These are phyloP conservation scores for Wickerhamomyces sp. DNA, from an alignment of 1,139 yeast genomes.

Conservation along the genomic window DNA sequence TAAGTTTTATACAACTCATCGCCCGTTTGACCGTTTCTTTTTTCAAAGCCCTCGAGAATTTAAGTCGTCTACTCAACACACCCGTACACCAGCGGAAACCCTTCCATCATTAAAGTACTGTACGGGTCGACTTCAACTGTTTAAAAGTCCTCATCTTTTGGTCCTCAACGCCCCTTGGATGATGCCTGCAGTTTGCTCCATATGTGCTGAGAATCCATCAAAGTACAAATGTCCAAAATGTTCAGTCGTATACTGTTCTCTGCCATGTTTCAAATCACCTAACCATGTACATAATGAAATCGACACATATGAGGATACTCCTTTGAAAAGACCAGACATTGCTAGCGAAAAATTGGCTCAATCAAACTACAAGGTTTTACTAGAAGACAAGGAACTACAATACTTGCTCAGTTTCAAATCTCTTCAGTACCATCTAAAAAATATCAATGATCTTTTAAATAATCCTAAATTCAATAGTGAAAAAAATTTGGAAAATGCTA, in stretches of 20 bases:
- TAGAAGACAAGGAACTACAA: constrained; percentile 34
- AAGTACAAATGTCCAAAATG: constrained; percentile 68
- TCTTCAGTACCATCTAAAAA: constrained; percentile 40
- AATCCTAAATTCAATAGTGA: constrained; percentile 38
- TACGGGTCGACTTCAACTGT: no score
- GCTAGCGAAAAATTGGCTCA: constrained; percentile 14
- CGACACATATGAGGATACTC: neutral
- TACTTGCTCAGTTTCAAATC: constrained; percentile 40
- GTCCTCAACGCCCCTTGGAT: no score
- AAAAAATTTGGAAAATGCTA: constrained; percentile 43
- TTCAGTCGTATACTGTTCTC: constrained; percentile 44
- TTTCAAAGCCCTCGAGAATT: no score
- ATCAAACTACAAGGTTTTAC: constrained; percentile 20
- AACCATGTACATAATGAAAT: constrained; percentile 33
- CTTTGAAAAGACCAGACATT: neutral
- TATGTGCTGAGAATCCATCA: constrained; percentile 38
- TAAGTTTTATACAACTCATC: no score
- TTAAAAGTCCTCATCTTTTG: no score
- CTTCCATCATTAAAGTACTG: no score
- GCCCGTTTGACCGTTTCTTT: no score
- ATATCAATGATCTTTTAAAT: constrained; percentile 36
- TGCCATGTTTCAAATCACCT: constrained; percentile 50
- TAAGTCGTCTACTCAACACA: no score
- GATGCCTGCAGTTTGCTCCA: constrained; percentile 33
- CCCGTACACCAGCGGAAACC: no score